Conservation (phyloP, 306 rosid species). For the Cajanus cajan region DNA sequence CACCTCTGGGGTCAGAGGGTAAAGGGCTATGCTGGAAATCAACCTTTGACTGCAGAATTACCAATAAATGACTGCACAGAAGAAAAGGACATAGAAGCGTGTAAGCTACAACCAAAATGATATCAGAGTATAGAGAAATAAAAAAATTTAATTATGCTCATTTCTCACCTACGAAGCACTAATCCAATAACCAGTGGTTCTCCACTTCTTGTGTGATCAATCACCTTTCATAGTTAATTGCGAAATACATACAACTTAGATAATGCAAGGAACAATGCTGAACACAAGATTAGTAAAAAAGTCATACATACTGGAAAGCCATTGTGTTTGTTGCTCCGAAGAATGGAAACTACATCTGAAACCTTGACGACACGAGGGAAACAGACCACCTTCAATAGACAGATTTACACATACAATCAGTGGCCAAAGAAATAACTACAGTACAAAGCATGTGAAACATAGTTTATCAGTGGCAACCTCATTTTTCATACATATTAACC, state of each 20-base stretch:
- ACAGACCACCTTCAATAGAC: slow-evolving; percentile 70
- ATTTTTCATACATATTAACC: not conserved
- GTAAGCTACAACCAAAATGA: slow-evolving; percentile 6
- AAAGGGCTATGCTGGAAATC: slow-evolving; percentile 94
- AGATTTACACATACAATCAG: slow-evolving; percentile 29
- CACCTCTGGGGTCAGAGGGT: slow-evolving; percentile 65
- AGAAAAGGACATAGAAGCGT: slow-evolving; percentile 25
- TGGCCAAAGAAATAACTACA: slow-evolving; percentile 21
- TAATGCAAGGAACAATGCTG: slow-evolving; percentile 16
- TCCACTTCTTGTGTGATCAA: slow-evolving; percentile 88
- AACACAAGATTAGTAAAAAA: slow-evolving; percentile 21
- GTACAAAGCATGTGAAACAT: not conserved
- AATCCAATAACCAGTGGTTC: slow-evolving; percentile 85
- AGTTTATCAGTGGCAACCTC: not conserved
- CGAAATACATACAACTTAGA: slow-evolving; percentile 30
- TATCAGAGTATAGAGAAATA: not conserved
- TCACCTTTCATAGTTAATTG: slow-evolving; percentile 60
- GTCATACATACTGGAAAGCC: slow-evolving; percentile 92
- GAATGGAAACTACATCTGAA: slow-evolving; percentile 80
- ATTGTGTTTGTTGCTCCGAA: slow-evolving; percentile 80
- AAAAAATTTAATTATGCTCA: slow-evolving; percentile 12
- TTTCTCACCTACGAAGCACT: slow-evolving; percentile 82
- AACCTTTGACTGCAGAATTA: slow-evolving; percentile 82
- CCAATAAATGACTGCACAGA: slow-evolving; percentile 82
- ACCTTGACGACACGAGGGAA: slow-evolving; percentile 92